Percentiles rank a stretch among this genome's conserved stretches.
Conservation (phyloP, 495 filamentous ascomycete species). For the Neurospora sp. region DNA sequence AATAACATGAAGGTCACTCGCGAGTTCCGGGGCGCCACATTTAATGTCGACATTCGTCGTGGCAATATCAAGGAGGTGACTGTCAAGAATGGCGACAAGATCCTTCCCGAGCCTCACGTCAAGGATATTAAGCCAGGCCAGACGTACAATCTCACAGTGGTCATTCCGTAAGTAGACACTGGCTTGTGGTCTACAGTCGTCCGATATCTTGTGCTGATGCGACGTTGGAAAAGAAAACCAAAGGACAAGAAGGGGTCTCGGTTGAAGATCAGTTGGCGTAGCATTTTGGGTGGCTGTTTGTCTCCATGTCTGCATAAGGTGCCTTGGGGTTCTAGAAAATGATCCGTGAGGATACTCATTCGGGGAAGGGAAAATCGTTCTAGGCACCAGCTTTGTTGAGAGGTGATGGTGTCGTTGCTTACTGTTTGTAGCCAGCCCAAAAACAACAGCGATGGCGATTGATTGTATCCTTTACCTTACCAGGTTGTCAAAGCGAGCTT, state of each 20-base stretch:
- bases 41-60: conserved; percentile 34
- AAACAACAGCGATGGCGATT: background rate
- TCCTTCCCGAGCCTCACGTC: conserved; percentile 28
- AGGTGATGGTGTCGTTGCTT: background rate
- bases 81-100: conserved; percentile 22
- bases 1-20: conserved; percentile 36
- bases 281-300: background rate
- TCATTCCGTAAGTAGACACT: conserved; percentile 19
- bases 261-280: background rate
- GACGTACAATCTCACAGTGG: conserved; percentile 31
- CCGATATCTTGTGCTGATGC: background rate
- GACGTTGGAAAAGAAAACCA: background rate
- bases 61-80: conserved; percentile 32
- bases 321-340: background rate
- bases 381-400: background rate
- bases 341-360: background rate
- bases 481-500: background rate
- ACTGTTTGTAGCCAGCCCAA: background rate
- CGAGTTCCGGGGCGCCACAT: conserved; percentile 40
- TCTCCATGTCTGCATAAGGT: background rate
- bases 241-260: background rate
- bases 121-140: conserved; percentile 27
- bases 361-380: background rate
- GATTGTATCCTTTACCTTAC: background rate
- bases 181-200: background rate